phyloP scores from a whole-genome alignment of 2,329 filamentous ascomycete genomes.

The Colletotrichum lupini region DNA sequence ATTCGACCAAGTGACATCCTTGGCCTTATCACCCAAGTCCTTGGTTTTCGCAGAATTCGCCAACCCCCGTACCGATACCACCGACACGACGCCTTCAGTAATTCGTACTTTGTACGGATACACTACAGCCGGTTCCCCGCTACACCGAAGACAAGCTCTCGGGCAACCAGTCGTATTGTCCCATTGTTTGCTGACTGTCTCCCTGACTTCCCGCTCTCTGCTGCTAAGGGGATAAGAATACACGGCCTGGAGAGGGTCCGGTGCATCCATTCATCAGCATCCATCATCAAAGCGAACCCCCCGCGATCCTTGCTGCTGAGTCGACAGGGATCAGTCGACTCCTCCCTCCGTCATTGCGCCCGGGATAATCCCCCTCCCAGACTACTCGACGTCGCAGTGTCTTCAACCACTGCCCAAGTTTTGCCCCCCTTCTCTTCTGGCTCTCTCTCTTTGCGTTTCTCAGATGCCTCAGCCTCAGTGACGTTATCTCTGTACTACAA shows the following conservation, averaged over 20 bases:
- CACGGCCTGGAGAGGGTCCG: constrained; percentile 13
- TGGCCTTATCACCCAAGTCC: constrained; percentile 32
- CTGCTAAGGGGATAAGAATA: not conserved
- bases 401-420: constrained; percentile 20
- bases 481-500: constrained; percentile 22
- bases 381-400: constrained; percentile 20
- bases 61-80: constrained; percentile 7
- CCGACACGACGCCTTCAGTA: not conserved
- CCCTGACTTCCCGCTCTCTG: constrained; percentile 16
- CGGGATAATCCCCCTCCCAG: constrained; percentile 18
- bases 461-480: constrained; percentile 22
- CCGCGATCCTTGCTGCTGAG: constrained; percentile 22
- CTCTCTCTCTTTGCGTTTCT: not conserved
- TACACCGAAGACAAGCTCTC: constrained; percentile 16
- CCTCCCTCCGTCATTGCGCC: constrained; percentile 29
- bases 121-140: not conserved
- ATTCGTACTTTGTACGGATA: not conserved
- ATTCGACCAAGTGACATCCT: constrained; percentile 8
- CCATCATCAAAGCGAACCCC: constrained; percentile 27
- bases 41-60: constrained; percentile 19
- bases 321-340: constrained; percentile 30
- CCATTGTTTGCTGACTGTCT: not conserved
- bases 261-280: constrained; percentile 10
- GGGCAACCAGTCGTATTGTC: constrained; percentile 18
- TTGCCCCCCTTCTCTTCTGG: constrained; percentile 6